Base-by-base conservation (phyloP, 2,329 filamentous ascomycete genomes). In the Tricladium varicosporioides region DNA sequence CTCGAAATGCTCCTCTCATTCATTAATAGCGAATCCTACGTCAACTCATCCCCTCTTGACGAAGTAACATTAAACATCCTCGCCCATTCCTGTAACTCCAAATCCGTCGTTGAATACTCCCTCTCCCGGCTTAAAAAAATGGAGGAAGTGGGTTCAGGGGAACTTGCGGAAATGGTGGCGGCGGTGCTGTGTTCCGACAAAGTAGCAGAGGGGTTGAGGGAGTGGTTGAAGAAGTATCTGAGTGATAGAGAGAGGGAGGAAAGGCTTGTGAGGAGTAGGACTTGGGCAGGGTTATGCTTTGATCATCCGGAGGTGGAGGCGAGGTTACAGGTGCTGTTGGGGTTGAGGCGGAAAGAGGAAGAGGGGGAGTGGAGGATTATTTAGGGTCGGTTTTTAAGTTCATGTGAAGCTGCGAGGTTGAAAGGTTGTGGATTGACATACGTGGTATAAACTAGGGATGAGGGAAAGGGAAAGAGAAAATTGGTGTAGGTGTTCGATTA, bases 31-130 rank as follows among this genome's bases (percentile, higher is more conserved):
- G 66, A 69, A 43, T 31, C 19, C 2, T 64, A 65, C 11, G 1
- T 22, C 0, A 58, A 62, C 9, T 50, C 48, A 2, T 56, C 46
- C 11, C 42, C 63, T 2, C 43, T 65, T 9, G 66, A 70, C 54
- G 62, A 67, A 43, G 65, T 68, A 0, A 65, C 61, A 0, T 45
- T 70, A 2, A 60, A 65, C 22, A 62, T 69, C 2, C 60, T 70
- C 0, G 57, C 63, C 4, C 54, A 52, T 1, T 61, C 56, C 10
- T 47, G 67, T 1, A 56, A 59, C 1, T 53, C 56, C 13, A 69
- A 65, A 44, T 60, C 53, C 5, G 59, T 60, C 0, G 52, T 60
- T 8, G 65, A 68, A 5, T 46, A 59, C 13, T 56, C 54, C 1
- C 48, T 65, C 4, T 18, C n/a, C 4, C 42, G 54, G 19, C 13